A percentile compares a stretch with the other conserved stretches of the same genome.
Conservation (phyloP, 306 rosid genomes). For the Neltuma alba region DNA sequence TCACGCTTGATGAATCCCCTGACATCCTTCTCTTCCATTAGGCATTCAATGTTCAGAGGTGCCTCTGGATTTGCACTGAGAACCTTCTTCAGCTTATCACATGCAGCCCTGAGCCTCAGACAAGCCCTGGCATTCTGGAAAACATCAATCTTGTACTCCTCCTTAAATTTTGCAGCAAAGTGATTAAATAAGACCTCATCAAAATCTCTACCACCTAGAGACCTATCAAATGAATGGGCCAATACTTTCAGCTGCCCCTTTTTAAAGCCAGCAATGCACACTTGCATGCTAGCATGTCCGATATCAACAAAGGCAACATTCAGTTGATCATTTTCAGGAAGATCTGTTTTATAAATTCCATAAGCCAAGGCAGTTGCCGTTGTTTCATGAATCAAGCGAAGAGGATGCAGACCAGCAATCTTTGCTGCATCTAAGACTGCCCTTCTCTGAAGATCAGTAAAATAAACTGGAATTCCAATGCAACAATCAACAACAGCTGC, state of each 20-base stretch:
- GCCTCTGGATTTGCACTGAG: conserved; percentile 95
- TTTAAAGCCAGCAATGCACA: conserved; percentile 87
- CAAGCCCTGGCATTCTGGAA: conserved; percentile 83
- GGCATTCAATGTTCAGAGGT: conserved; percentile 90
- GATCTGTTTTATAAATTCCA: conserved; percentile 95
- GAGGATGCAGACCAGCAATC: conserved; percentile 94
- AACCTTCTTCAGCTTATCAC: conserved; percentile 93
- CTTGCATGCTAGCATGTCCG: conserved; percentile 98
- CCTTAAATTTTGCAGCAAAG: conserved; percentile 81
- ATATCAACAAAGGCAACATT: conserved; percentile 92
- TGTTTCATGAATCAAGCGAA: conserved; percentile 82
- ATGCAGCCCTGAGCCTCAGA: conserved; percentile 79
- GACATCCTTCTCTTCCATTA: conserved; percentile 97
- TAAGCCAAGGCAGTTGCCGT: conserved; percentile 96
- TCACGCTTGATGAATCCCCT: conserved; percentile 82
- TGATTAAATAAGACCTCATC: conserved; percentile 83
- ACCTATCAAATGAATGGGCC: conserved; percentile 83
- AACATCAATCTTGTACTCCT: conserved; percentile 86
- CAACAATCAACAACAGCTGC: conserved; percentile 93
- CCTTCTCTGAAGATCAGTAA: conserved; percentile 93
- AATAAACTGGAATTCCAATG: conserved; percentile 90
- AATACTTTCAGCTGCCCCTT: conserved; percentile 88
- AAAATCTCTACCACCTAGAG: conserved; percentile 95
- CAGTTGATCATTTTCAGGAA: conserved; percentile 79
- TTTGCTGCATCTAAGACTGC: conserved; percentile 88